Evolutionary conservation across 805 yeast genomes (phyloP).

Genomic region (Kuraishia floccosa): DNA sequence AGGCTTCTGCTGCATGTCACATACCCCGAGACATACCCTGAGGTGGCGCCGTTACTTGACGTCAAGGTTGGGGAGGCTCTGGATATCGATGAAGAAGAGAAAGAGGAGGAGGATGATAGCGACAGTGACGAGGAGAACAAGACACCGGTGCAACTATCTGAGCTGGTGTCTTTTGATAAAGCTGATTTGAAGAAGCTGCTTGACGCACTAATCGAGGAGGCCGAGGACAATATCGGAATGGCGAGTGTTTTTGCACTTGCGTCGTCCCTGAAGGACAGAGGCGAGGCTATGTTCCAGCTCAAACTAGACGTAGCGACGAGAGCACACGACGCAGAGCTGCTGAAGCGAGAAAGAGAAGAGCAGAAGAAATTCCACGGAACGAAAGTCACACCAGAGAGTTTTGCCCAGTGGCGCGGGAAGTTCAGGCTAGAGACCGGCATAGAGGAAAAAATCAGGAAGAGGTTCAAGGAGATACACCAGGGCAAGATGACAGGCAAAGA

Average conservation of each 20-base stretch:
- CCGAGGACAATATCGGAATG: conserved; percentile 76
- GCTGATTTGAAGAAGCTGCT: conserved; percentile 31
- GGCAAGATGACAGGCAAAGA: conserved; percentile 82
- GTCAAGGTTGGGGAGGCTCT: conserved; percentile 21
- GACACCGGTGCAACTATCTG: conserved; percentile 42
- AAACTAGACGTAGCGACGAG: conserved; percentile 45
- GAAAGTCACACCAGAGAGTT: conserved; percentile 73
- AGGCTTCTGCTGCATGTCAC: conserved; percentile 44
- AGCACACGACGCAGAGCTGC: conserved; percentile 43
- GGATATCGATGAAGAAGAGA: conserved; percentile 16
- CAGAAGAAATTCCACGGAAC: conserved; percentile 90
- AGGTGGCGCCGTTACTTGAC: conserved; percentile 52
- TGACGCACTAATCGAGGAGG: conserved; percentile 39
- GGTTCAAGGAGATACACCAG: conserved; percentile 47
- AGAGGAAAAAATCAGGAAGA: conserved; percentile 42
- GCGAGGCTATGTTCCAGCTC: conserved; percentile 55
- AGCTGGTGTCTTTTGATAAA: conserved; percentile 40
- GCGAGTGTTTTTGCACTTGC: conserved; percentile 82
- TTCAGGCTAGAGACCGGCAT: conserved; percentile 68
- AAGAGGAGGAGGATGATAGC: conserved; percentile 22
- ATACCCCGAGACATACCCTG: conserved; percentile 78
- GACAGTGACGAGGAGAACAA: conserved; percentile 23
- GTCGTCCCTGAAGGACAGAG: conserved; percentile 69
- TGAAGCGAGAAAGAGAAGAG: conserved; percentile 66
- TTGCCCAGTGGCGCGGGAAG: conserved; percentile 53